phyloP scores from a whole-genome alignment of 257 asterid species.

The Solanum pimpinellifolium region DNA sequence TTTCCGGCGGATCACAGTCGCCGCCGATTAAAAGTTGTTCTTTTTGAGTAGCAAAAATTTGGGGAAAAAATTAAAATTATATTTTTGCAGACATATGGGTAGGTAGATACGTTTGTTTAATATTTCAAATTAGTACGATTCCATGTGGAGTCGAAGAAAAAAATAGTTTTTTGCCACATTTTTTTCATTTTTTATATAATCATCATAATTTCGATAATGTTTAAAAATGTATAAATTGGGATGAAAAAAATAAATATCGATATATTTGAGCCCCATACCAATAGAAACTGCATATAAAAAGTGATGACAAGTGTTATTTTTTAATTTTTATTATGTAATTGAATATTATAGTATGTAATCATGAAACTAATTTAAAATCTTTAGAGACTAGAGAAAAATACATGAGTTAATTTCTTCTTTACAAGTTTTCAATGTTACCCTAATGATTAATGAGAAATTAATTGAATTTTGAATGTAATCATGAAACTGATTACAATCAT shows the following conservation, averaged over 20 bases:
- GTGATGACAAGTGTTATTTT: too few relatives aligned
- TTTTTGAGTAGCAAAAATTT: not conserved
- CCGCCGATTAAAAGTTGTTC: not conserved
- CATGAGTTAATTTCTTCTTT: not conserved
- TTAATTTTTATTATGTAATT: not conserved
- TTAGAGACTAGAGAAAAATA: not conserved
- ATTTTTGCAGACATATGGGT: not conserved
- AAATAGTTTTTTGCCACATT: not conserved
- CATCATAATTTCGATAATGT: too few relatives aligned
- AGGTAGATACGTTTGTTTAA: not conserved
- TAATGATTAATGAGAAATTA: too few relatives aligned
- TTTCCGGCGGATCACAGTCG: conserved; percentile 23
- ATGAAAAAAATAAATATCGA: accelerated
- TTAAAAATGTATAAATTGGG: too few relatives aligned
- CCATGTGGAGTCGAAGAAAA: not conserved
- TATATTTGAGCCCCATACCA: too few relatives aligned
- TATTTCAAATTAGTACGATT: not conserved
- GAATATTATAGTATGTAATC: not conserved
- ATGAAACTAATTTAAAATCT: not conserved
- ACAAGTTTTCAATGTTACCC: not conserved
- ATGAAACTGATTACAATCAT: too few relatives aligned
- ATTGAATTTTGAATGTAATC: too few relatives aligned
- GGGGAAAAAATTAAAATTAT: not conserved
- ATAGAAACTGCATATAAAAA: too few relatives aligned
- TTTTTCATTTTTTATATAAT: too few relatives aligned